Percentiles rank a stretch among this genome's conserved stretches.
These are phyloP conservation scores for Porpolomopsis calyptriformis DNA, from an alignment of 768 basidiomycete species.

Conservation along the genomic window DNA sequence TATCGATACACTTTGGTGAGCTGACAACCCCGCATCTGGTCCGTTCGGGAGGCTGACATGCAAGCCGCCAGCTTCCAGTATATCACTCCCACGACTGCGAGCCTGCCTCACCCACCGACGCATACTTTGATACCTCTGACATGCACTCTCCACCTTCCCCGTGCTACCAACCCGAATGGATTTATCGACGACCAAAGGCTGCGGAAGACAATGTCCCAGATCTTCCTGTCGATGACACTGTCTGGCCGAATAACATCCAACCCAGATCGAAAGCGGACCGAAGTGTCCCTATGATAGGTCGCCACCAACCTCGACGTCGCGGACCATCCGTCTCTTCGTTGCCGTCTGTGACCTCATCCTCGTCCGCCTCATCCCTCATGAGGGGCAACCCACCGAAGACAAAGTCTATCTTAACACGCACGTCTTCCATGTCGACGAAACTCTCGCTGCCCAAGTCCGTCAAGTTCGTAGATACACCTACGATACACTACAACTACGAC, in stretches of 20 bases:
- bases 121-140: conserved; percentile 16
- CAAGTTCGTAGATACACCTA: conserved; percentile 60
- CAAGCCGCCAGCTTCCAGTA: conserved; percentile 10
- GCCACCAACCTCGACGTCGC: conserved; percentile 8
- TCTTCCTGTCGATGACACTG: conserved; percentile 14
- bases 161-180: conserved; percentile 33
- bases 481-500: conserved; percentile 36
- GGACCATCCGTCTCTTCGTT: conserved; percentile 26
- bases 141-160: conserved; percentile 14
- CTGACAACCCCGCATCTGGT: background rate
- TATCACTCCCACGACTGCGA: conserved; percentile 10
- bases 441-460: conserved; percentile 39
- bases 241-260: conserved; percentile 30
- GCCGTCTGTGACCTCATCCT: conserved; percentile 5
- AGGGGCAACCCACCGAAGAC: conserved; percentile 14
- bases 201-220: conserved; percentile 9
- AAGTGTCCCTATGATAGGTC: conserved; percentile 24
- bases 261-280: conserved; percentile 26
- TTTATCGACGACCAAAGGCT: conserved; percentile 35
- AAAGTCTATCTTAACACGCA: conserved; percentile 39
- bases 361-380: conserved; percentile 4
- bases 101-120: conserved; percentile 12
- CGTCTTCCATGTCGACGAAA: conserved; percentile 28
- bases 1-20: conserved; percentile 3
- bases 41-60: background rate